A percentile compares a stretch with the other conserved stretches of the same genome.
phyloP scores from a whole-genome alignment of 495 filamentous ascomycete genomes.

The Bacidia rubella region DNA sequence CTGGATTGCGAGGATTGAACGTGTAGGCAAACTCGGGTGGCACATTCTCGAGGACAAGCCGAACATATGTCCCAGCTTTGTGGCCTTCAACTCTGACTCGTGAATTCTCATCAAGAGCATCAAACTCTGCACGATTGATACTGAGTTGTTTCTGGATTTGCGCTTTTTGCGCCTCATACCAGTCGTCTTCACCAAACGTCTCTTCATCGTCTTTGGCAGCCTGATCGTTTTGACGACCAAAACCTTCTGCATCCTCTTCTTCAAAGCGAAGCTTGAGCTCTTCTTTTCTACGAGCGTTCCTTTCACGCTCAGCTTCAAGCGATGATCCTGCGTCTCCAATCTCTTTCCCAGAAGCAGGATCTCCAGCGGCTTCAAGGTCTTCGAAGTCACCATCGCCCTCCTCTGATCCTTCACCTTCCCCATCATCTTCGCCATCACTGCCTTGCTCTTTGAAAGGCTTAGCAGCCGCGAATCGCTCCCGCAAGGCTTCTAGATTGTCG shows the following conservation, averaged over 20 bases:
- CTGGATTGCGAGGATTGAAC: slow-evolving; percentile 73
- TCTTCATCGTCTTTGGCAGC: slow-evolving; percentile 42
- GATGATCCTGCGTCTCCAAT: slow-evolving; percentile 28
- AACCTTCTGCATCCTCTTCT: slow-evolving; percentile 90
- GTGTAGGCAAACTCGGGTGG: slow-evolving; percentile 83
- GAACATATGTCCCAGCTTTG: slow-evolving; percentile 85
- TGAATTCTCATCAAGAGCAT: slow-evolving; percentile 64
- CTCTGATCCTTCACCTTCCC: slow-evolving; percentile 38
- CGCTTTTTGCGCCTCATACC: slow-evolving; percentile 96
- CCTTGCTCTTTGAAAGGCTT: slow-evolving; percentile 37
- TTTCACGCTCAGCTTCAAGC: slow-evolving; percentile 74
- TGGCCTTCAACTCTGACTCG: slow-evolving; percentile 75
- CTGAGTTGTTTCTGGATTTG: slow-evolving; percentile 83
- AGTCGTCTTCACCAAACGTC: slow-evolving; percentile 92
- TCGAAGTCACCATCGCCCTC: slow-evolving; percentile 86
- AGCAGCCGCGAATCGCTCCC: slow-evolving; percentile 58
- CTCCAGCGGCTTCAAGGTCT: slow-evolving; percentile 66
- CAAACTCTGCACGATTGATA: slow-evolving; percentile 90
- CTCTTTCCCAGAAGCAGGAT: slow-evolving; percentile 30
- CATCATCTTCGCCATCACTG: slow-evolving; percentile 28
- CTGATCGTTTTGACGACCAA: slow-evolving; percentile 61
- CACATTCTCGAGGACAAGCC: slow-evolving; percentile 74
- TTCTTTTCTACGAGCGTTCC: slow-evolving; percentile 83
- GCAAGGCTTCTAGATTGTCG: slow-evolving; percentile 60
- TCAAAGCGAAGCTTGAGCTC: slow-evolving; percentile 90